Conservation (phyloP, 805 yeast genomes). For the Pichia rugopelliculosa region DNA sequence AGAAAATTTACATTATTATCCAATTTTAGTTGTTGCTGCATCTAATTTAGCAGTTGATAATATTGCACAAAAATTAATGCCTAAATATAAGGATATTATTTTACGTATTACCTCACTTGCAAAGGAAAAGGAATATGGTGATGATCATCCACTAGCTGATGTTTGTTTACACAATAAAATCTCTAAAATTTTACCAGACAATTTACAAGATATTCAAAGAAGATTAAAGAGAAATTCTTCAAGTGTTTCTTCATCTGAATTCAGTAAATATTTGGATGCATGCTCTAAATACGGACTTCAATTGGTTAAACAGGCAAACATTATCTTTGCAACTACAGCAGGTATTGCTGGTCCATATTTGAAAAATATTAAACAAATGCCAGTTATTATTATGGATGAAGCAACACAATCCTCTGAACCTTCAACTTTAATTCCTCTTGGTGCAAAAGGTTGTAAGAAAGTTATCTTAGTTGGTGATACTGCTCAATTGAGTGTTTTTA, state of each 20-base stretch:
- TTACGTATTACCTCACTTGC: slow-evolving; percentile 52
- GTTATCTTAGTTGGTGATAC: slow-evolving; percentile 75
- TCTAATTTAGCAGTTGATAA: slow-evolving; percentile 72
- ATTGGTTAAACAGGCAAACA: slow-evolving; percentile 56
- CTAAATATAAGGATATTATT: slow-evolving; percentile 41
- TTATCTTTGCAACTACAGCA: slow-evolving; percentile 66
- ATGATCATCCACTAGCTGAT: slow-evolving; percentile 45
- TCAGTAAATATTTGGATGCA: slow-evolving; percentile 41
- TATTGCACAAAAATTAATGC: slow-evolving; percentile 60
- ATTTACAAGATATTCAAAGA: slow-evolving; percentile 35
- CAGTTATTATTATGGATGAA: slow-evolving; percentile 73
- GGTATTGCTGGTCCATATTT: slow-evolving; percentile 63
- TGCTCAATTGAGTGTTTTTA: slow-evolving; percentile 64
- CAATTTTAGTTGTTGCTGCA: slow-evolving; percentile 67
- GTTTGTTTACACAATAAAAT: slow-evolving; percentile 62
- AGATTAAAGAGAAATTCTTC: slow-evolving; percentile 39
- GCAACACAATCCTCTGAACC: slow-evolving; percentile 75
- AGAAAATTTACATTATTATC: slow-evolving; percentile 50
- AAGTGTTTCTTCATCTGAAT: slow-evolving; percentile 35
- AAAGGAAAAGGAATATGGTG: slow-evolving; percentile 54
- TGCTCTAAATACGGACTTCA: slow-evolving; percentile 19
- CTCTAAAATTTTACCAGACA: slow-evolving; percentile 39
- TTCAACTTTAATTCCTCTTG: slow-evolving; percentile 59
- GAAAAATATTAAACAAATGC: slow-evolving; percentile 40
- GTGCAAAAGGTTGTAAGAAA: slow-evolving; percentile 58